Evolutionary conservation across 2,329 filamentous ascomycete genomes (phyloP).

Genomic region (Coniochaeta sp.): DNA sequence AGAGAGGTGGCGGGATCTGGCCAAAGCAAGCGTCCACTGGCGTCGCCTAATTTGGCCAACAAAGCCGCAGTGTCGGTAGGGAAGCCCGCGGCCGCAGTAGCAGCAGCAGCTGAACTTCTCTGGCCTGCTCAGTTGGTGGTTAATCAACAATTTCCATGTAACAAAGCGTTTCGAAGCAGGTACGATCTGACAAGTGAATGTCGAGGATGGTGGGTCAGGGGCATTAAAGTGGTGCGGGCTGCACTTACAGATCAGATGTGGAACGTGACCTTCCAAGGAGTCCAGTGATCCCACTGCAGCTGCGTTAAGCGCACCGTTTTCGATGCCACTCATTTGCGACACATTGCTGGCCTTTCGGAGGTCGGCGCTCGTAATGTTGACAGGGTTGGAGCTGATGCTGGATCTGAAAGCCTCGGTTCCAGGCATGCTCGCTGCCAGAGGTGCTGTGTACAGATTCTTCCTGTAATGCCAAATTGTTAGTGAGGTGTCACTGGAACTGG

Average conservation of each 20-base stretch:
- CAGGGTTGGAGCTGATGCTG: conserved; percentile 25
- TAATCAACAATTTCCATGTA: conserved; percentile 6
- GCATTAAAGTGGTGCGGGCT: not conserved
- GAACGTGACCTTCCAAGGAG: conserved; percentile 32
- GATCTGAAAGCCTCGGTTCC: conserved; percentile 37
- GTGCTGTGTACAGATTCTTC: conserved; percentile 35
- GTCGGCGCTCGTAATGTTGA: conserved; percentile 29
- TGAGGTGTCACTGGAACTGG: too few relatives aligned
- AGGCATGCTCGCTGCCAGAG: conserved; percentile 22
- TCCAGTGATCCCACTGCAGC: conserved; percentile 1
- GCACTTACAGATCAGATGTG: conserved; percentile 41
- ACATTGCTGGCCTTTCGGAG: conserved; percentile 28
- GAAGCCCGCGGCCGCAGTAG: not conserved
- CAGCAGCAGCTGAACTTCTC: not conserved
- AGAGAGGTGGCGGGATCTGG: conserved; percentile 20
- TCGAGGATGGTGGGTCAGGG: not conserved
- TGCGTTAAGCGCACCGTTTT: conserved; percentile 4
- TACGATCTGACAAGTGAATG: conserved; percentile 13
- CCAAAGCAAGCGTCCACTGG: conserved; percentile 23
- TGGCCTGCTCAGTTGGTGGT: conserved; percentile 12
- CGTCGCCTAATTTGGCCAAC: conserved; percentile 20
- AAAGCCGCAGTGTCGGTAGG: conserved; percentile 9
- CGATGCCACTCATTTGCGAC: conserved; percentile 15
- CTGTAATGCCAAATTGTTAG: too few relatives aligned
- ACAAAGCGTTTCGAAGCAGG: too few relatives aligned